Conservation (phyloP, 805 yeast species). For the Kuraishia borneana region DNA sequence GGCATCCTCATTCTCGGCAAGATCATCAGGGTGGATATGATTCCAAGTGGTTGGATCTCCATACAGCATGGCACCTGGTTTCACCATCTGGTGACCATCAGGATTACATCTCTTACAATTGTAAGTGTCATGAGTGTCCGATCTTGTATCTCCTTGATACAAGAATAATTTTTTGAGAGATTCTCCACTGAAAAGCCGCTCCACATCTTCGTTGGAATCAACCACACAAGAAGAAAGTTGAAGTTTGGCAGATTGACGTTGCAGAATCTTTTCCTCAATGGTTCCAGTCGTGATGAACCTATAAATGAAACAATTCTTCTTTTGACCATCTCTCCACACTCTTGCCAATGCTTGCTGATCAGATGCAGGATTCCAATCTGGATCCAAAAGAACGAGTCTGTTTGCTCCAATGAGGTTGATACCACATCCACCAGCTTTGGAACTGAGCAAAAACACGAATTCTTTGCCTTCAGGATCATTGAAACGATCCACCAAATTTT, state of each 20-base stretch:
- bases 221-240: constrained; percentile 93
- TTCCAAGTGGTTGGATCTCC: constrained; percentile 99
- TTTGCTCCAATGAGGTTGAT: constrained; percentile 95
- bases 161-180: constrained; percentile 66
- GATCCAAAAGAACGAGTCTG: constrained; percentile 74
- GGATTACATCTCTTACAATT: constrained; percentile 69
- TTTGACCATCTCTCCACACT: constrained; percentile 99
- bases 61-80: constrained; percentile 81
- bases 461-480: constrained; percentile 85
- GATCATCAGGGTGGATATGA: constrained; percentile 58
- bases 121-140: constrained; percentile 91
- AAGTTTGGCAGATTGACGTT: constrained; percentile 89
- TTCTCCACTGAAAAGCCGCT: constrained; percentile 79
- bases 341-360: constrained; percentile 97
- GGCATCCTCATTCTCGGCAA: constrained; percentile 63
- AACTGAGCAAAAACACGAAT: constrained; percentile 79
- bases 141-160: constrained; percentile 52
- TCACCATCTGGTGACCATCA: constrained; percentile 45
- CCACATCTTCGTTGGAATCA: constrained; percentile 93
- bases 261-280: constrained; percentile 93
- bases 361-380: constrained; percentile 97
- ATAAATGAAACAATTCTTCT: constrained; percentile 91
- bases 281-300: constrained; percentile 91
- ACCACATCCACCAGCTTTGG: constrained; percentile 99
- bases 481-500: constrained; percentile 81